These are phyloP conservation scores for Lactarius tabidus DNA, from an alignment of 768 basidiomycete genomes.

Conservation along the genomic window DNA sequence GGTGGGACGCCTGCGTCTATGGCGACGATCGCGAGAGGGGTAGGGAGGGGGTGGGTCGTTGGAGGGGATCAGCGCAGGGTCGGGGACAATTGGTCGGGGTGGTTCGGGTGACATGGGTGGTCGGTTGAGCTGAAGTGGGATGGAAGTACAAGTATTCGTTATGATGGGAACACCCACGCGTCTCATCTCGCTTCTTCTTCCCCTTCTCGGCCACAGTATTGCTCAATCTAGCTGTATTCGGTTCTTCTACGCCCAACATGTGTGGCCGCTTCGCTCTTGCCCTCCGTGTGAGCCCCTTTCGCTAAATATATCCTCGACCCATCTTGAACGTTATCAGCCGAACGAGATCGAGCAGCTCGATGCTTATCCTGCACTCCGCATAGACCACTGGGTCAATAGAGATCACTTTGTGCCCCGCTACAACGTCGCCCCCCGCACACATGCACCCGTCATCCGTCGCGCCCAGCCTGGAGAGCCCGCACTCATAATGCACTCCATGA, in stretches of 20 bases:
- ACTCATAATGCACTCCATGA: constrained; percentile 75
- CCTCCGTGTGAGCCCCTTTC: constrained; percentile 38
- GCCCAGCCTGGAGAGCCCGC: constrained; percentile 22
- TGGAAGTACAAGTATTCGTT: no score
- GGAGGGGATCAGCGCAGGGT: constrained; percentile 10
- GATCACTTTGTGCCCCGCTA: constrained; percentile 59
- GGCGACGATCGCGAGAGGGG: constrained; percentile 48
- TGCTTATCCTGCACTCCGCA: constrained; percentile 38
- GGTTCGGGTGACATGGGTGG: constrained; percentile 18
- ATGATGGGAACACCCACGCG: no score
- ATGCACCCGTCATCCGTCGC: constrained; percentile 69
- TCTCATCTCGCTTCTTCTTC: no score
- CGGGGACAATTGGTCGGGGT: neutral
- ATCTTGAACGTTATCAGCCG: constrained; percentile 1
- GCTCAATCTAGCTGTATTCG: no score
- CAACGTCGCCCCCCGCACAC: constrained; percentile 80
- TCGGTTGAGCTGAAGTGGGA: neutral
- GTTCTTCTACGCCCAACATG: no score
- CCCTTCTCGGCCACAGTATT: neutral
- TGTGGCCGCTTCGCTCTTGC: constrained; percentile 62
- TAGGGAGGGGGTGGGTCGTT: constrained; percentile 72
- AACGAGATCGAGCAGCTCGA: constrained; percentile 38
- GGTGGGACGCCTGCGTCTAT: constrained; percentile 32
- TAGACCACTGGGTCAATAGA: constrained; percentile 58
- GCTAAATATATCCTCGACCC: constrained; percentile 8